phyloP scores from a whole-genome alignment of 2,329 filamentous ascomycete genomes.

The Tothia fuscella region DNA sequence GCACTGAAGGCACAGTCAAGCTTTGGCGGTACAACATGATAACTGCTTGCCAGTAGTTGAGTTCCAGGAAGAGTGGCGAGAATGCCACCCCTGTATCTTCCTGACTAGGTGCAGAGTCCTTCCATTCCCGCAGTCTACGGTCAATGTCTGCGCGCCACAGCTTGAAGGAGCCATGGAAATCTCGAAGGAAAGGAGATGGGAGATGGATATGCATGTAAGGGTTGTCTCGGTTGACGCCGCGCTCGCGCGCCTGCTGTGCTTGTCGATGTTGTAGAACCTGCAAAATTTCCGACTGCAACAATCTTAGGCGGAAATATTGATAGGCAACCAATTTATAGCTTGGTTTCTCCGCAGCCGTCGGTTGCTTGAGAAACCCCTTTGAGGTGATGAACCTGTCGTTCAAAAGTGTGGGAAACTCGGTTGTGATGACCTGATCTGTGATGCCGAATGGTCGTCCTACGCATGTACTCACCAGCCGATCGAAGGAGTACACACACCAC shows the following conservation, averaged over 20 bases:
- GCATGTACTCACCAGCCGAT: slow-evolving; percentile 87
- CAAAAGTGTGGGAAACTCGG: slow-evolving; percentile 78
- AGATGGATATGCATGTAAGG: slow-evolving; percentile 67
- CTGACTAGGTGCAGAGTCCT: slow-evolving; percentile 64
- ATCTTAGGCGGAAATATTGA: slow-evolving; percentile 79
- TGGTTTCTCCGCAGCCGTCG: slow-evolving; percentile 45
- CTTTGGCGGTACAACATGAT: slow-evolving; percentile 94
- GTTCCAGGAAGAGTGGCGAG: slow-evolving; percentile 75
- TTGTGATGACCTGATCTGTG: slow-evolving; percentile 92
- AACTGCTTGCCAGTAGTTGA: slow-evolving; percentile 96
- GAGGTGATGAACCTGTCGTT: slow-evolving; percentile 84
- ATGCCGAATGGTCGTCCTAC: slow-evolving; percentile 90
- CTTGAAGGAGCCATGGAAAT: slow-evolving; percentile 66
- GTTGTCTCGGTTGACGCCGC: slow-evolving; percentile 52
- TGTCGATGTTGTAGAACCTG: slow-evolving; percentile 91
- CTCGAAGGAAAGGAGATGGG: slow-evolving; percentile 72
- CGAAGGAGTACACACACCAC: slow-evolving; percentile 96
- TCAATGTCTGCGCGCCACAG: slow-evolving; percentile 86
- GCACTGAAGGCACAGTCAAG: slow-evolving; percentile 69
- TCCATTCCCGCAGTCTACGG: slow-evolving; percentile 73
- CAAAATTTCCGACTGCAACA: slow-evolving; percentile 88
- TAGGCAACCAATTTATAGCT: slow-evolving; percentile 86
- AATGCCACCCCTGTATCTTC: slow-evolving; percentile 78
- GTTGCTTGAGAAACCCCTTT: slow-evolving; percentile 55
- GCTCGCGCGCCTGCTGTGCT: slow-evolving; percentile 61